Evolutionary conservation across 2,329 filamentous ascomycete genomes (phyloP), one percentile per base, ranked within the genome.

Genomic region (Monosporascus sp.): DNA sequence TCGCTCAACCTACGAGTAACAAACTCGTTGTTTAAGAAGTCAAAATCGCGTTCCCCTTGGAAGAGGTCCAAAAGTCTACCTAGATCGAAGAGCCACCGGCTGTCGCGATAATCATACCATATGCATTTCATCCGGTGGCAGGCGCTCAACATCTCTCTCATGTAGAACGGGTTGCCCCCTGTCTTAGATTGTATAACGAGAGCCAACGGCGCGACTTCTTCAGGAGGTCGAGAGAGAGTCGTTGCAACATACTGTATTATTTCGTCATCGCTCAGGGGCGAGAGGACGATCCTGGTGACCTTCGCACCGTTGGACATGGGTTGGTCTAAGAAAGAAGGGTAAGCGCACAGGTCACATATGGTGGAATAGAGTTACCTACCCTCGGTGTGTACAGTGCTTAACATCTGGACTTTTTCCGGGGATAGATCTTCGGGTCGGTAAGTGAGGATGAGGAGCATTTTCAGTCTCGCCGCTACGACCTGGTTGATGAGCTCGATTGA

Each of bases 141-240:
- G 3, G 88, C 87, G 64, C 89, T 89, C 5, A 97, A 80, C 81
- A 97, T 95, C 70, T 96, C 90, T 52, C 90, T 81, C 68, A 96
- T 88, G 64, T 94, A 95, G 64, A 96, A 97, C 0, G 91, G 87
- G 56, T 96, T 96, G 1, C 92, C 92, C 25, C 82, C 82, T 8
- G 89, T 93, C 72, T 94, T 95, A 63, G 93, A 91, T 67, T 95
- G 89, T 6, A 97, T 84, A 9, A 96, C 89, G 6, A 91, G 82
- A 2, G 89, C 88, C 18, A 97, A 75, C 0, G 91, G 86, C 1
- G 89, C 74, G 1, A 94, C 81, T 47, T 90, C 88, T 37, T 89
- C 84, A 53, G 80, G 81, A 0, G 83, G 75, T 52, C 89, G 81
- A 63, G 89, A 90, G 48, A 97, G 80, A 1, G 92, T 95, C 39